phyloP scores from a whole-genome alignment of 257 asterid species.

The Nicotiana tabacum region DNA sequence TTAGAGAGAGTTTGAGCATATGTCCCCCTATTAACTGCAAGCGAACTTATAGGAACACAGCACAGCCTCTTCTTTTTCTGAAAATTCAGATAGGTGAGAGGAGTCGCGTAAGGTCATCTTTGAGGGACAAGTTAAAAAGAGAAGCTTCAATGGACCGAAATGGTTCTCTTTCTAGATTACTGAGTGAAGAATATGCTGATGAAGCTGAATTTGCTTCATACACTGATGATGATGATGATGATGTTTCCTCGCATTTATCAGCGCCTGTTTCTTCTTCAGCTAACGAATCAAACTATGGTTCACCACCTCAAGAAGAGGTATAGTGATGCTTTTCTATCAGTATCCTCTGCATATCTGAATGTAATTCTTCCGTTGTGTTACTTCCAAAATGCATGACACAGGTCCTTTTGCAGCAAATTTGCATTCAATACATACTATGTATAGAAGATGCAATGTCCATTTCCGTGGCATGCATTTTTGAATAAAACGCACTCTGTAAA shows the following conservation, averaged over 20 bases:
- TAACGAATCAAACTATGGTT: constrained; percentile 43
- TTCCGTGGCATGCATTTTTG: background rate
- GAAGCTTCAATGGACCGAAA: constrained; percentile 51
- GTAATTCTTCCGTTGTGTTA: background rate
- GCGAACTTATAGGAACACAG: constrained; percentile 41
- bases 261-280: constrained; percentile 10
- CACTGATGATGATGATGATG: constrained; percentile 82
- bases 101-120: constrained; percentile 54
- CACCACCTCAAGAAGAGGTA: constrained; percentile 61
- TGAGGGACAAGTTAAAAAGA: constrained; percentile 46
- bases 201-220: constrained; percentile 43
- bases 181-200: constrained; percentile 25
- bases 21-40: constrained; percentile 58
- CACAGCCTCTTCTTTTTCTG: constrained; percentile 53
- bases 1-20: constrained; percentile 36
- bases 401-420: background rate
- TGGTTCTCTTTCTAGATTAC: constrained; percentile 37
- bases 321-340: background rate
- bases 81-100: constrained; percentile 52
- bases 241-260: constrained; percentile 67
- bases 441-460: background rate
- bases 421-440: background rate
- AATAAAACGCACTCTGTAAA: background rate
- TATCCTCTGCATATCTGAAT: background rate
- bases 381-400: background rate